These are phyloP conservation scores for Cercospora nicotianae DNA, from an alignment of 2,329 filamentous ascomycete genomes.

Conservation along the genomic window DNA sequence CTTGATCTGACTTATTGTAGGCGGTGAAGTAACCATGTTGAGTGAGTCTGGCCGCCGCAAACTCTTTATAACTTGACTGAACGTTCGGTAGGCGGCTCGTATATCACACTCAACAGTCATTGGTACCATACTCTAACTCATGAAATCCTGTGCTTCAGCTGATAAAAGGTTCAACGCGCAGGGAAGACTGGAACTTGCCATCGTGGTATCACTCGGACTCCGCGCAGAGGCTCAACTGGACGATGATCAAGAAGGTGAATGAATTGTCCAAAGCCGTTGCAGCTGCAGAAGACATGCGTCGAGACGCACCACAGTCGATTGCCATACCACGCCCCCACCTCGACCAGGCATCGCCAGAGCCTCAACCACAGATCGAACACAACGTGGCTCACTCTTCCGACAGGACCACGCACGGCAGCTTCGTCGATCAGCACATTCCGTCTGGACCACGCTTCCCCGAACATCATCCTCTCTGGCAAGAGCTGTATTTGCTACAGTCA, in stretches of 20 bases:
- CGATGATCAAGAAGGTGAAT: slow-evolving; percentile 23
- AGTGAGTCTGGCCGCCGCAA: not conserved
- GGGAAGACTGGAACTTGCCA: slow-evolving; percentile 37
- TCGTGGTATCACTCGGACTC: slow-evolving; percentile 29
- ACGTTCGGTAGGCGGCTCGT: slow-evolving; percentile 22
- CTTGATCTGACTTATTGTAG: slow-evolving; percentile 6
- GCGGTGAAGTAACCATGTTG: slow-evolving; percentile 33
- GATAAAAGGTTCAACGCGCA: not conserved
- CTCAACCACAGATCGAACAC: not conserved
- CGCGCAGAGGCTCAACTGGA: slow-evolving; percentile 18
- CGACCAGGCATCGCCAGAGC: not conserved
- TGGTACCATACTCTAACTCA: slow-evolving; percentile 18
- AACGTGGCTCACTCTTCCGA: not conserved
- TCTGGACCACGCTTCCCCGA: slow-evolving; percentile 21
- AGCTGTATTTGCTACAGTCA: slow-evolving; percentile 28
- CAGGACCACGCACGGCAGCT: not conserved
- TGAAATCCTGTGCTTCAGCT: not conserved
- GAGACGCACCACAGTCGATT: not conserved
- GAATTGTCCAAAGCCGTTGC: slow-evolving; percentile 3
- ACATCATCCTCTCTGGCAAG: slow-evolving; percentile 22
- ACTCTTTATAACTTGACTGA: not conserved
- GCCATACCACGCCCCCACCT: not conserved
- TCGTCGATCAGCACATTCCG: not conserved
- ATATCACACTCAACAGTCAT: slow-evolving; percentile 33
- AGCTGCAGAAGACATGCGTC: not conserved